Evolutionary conservation across 306 rosid species (phyloP).

Genomic region (Cucumis sativus): Cucumber_9930_V3 NC_026655.2:26723001-26723500

Average conservation of each 20-base stretch:
- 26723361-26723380: not conserved
- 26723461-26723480: not conserved
- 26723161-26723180: not conserved
- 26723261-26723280: not conserved
- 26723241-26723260: not conserved
- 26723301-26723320: not conserved
- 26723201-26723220: not conserved
- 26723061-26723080: not conserved
- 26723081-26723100: not conserved
- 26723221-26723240: not conserved
- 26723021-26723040: not conserved
- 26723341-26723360: not conserved
- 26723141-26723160: not conserved
- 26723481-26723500: not conserved
- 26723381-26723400: not conserved
- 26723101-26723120: not conserved
- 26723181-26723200: not conserved
- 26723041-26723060: not conserved
- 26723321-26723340: not conserved
- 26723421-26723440: not conserved
- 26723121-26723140: not conserved
- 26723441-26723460: not conserved
- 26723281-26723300: not conserved
- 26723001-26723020: not conserved
- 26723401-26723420: not conserved